Base-by-base conservation (phyloP, 1,284 basidiomycete species). In the Austroboletus novae-zelandiae region DNA sequence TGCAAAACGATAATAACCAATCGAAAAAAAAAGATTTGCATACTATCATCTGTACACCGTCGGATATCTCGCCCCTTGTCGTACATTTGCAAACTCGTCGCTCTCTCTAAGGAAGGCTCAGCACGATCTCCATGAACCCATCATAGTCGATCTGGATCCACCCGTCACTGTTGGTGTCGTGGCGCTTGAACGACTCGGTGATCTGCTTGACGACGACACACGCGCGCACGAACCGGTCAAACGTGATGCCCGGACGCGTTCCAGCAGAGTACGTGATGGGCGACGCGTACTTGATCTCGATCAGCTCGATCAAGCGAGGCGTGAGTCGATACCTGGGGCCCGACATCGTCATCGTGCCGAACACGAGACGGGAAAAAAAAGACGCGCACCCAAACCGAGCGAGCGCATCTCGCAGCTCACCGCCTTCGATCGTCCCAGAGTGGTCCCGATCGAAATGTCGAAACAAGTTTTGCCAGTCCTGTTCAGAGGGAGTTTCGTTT, bases 381-480 rank as follows among this genome's bases (percentile, higher is more conserved):
- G 23, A 13, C 23, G 65, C 61, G 32, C 35, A 81, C 68, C 87
- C 87, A 61, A 91, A 89, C 61, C 85, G 84, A 25, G 61, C 57
- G 37, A 91, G 75, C 1, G 88, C 89, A 11, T 81, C 74, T 4
- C 73, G 71, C 9, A 91, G 74, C 68, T 91, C 88, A 11, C 62
- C 54, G 13, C 74, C 74, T 50, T 90, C 86, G 68, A 91, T 90
- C 32, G 80, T 78, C 39, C 89, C 89, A 9, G 86, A 88, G 44
- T 74, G 78, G 67, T 91, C 88, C 20, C 79, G 73, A 69, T 91
- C 89, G 59, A 90, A 90, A 68, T 87, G 86, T 40, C 74, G 77
- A 75, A 89, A 91, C 48, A 89, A 83, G 54, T 80, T 81, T 71
- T 89, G 87, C 88, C 89, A 91, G 66, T 90, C 86, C 75, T 66